Base-by-base conservation (phyloP, 2,329 filamentous ascomycete genomes). In the Zalaria sp. region DNA sequence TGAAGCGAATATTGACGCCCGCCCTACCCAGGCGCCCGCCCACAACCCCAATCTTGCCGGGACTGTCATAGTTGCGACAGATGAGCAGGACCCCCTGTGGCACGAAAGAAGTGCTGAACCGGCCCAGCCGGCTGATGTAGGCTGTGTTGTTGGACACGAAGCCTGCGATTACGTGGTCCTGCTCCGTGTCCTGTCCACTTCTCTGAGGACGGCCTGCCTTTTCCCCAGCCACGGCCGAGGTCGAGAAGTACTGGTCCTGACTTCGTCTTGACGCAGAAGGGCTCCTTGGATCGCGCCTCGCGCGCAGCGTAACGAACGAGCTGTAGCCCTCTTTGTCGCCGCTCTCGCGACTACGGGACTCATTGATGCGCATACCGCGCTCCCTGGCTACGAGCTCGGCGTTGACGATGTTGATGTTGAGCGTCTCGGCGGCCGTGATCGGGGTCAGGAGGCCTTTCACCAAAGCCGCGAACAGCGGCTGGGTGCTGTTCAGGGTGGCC, bases 351-450 rank as follows among this genome's bases (percentile, higher is more conserved):
- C 71, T 73, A 46, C 79, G 78, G 32, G 77, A 77, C 62, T 89
- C 84, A 54, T 79, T 83, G 54, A 91, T 78, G 36, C 80, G 71
- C 47, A 91, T 81, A 2, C 83, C 83, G 50, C 82, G 82, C 51
- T 87, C 81, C 48, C 77, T 79, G 18, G 83, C 83, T 9, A 88
- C 73, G 26, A 87, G 66, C 35, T 77, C 72, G 0, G 83, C 83
- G 53, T 91, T 89, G 51, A 91, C 83, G 45, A 91, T 86, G 62
- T 88, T 89, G 51, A 88, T 79, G 52, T 82, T 79, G 8, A 75
- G 58, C 0, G 73, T 77, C 32, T 80, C 77, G 0, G 71, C 66
- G 43, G 78, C 76, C 43, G 75, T 81, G 49, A 89, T 81, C 1
- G 77, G 75, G 1, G 73, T 71, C 5, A 83, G 71, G 0, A 91